These are phyloP conservation scores for Actinomucor elegans DNA, from an alignment of 371 early-diverging fungal genomes.

Conservation along the genomic window DNA sequence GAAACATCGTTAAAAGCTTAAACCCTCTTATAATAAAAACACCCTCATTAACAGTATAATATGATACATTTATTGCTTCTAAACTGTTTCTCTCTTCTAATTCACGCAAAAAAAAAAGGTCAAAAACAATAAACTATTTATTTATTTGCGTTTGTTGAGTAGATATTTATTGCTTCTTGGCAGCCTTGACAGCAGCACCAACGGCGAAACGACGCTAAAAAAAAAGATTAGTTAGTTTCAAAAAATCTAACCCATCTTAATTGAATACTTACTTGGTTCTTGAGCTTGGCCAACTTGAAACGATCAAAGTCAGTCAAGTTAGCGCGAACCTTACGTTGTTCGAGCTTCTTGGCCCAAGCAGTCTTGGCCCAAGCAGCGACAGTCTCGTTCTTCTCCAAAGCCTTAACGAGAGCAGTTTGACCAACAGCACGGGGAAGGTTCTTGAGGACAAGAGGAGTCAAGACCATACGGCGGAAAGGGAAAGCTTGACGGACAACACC, in stretches of 20 bases:
- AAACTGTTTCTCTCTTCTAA: no score
- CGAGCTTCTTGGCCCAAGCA: constrained; percentile 94
- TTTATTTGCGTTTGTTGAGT: no score
- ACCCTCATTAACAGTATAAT: not conserved
- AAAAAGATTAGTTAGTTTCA: not conserved
- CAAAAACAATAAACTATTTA: not conserved
- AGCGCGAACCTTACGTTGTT: constrained; percentile 74
- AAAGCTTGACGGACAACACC: constrained; percentile 88
- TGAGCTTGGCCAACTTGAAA: constrained; percentile 89
- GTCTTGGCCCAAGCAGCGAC: constrained; percentile 82
- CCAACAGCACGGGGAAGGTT: constrained; percentile 87
- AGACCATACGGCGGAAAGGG: constrained; percentile 83
- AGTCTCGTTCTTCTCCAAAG: constrained; percentile 81
- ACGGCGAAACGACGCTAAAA: constrained; percentile 43
- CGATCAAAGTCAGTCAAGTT: constrained; percentile 93
- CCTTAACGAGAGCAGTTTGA: constrained; percentile 73
- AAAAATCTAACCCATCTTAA: not conserved
- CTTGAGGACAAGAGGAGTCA: constrained; percentile 86
- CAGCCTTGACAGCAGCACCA: constrained; percentile 41
- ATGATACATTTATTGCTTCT: not conserved
- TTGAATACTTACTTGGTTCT: constrained; percentile 64
- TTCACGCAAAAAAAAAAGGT: no score
- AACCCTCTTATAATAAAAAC: not conserved
- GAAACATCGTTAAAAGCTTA: constrained; percentile 21
- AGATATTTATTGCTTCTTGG: constrained; percentile 42